Evolutionary conservation across 768 basidiomycete genomes (phyloP).

Genomic region (Psilocybe azurescens): DNA sequence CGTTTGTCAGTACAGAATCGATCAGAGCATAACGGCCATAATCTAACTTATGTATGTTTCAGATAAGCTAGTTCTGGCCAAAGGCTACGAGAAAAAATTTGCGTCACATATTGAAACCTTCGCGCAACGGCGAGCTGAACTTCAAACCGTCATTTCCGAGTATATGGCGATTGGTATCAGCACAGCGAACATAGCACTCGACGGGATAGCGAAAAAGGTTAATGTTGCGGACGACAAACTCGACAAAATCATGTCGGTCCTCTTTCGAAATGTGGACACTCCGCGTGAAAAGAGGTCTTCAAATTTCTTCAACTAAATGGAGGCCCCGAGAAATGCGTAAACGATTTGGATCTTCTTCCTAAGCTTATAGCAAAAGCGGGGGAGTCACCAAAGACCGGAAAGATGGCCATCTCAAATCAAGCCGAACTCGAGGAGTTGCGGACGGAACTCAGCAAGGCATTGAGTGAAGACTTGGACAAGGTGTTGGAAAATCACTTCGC

Average conservation of each 20-base stretch:
- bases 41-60: neutral
- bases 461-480: slow-evolving; percentile 12
- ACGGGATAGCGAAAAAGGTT: slow-evolving; percentile 29
- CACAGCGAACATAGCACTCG: slow-evolving; percentile 32
- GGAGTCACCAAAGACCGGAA: slow-evolving; percentile 16
- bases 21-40: neutral
- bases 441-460: slow-evolving; percentile 9
- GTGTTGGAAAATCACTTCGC: slow-evolving; percentile 8
- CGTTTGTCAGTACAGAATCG: slow-evolving; percentile 5
- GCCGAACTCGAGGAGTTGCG: slow-evolving; percentile 8
- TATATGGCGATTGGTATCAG: slow-evolving; percentile 26
- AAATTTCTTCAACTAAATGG: slow-evolving; percentile 37
- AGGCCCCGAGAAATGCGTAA: slow-evolving; percentile 34
- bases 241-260: slow-evolving; percentile 19
- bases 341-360: slow-evolving; percentile 33
- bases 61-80: slow-evolving; percentile 15
- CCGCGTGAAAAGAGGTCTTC: slow-evolving; percentile 37
- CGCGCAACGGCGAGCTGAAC: slow-evolving; percentile 9
- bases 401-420: neutral
- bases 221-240: slow-evolving; percentile 30
- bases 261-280: slow-evolving; percentile 38
- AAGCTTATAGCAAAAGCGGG: slow-evolving; percentile 29
- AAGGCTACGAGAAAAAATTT: slow-evolving; percentile 17
- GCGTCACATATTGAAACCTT: slow-evolving; percentile 18
- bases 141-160: slow-evolving; percentile 12